Evolutionary conservation across 176 grass and related monocot species (phyloP).

Genomic region (Coix lacrymajobi): DNA sequence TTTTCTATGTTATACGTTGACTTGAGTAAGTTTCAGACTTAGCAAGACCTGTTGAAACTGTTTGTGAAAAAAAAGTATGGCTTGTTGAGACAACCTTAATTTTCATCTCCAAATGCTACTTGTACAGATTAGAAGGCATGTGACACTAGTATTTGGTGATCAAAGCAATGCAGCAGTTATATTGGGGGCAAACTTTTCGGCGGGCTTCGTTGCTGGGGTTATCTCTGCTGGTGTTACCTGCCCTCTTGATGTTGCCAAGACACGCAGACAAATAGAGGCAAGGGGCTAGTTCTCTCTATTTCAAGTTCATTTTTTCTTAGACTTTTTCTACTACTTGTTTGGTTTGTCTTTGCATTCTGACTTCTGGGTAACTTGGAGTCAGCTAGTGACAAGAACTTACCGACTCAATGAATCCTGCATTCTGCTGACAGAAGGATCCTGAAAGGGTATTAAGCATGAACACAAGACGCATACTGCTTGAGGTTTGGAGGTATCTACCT

Average conservation of each 20-base stretch:
- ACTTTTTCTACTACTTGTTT: not conserved
- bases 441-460: slow-evolving; percentile 65
- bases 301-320: not conserved
- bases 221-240: slow-evolving; percentile 74
- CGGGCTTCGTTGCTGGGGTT: slow-evolving; percentile 77
- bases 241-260: slow-evolving; percentile 95
- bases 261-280: slow-evolving; percentile 88
- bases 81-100: not conserved
- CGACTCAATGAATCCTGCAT: not conserved
- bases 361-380: not conserved
- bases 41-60: not conserved
- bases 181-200: slow-evolving; percentile 69
- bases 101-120: not conserved
- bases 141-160: slow-evolving; percentile 48
- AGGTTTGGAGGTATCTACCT: slow-evolving; percentile 78
- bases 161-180: slow-evolving; percentile 48
- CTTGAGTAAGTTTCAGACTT: not conserved
- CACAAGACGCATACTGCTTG: slow-evolving; percentile 61
- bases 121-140: slow-evolving; percentile 59
- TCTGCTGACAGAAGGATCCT: slow-evolving; percentile 75
- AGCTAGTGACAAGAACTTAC: not conserved
- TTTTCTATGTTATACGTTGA: slow-evolving; percentile 20
- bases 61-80: not conserved
- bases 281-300: not conserved
- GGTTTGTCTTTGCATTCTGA: not conserved